Evolutionary conservation across 202 grass and related monocot genomes (phyloP), one percentile per base, ranked within the genome.

Genomic region (Digitaria exilis): DNA sequence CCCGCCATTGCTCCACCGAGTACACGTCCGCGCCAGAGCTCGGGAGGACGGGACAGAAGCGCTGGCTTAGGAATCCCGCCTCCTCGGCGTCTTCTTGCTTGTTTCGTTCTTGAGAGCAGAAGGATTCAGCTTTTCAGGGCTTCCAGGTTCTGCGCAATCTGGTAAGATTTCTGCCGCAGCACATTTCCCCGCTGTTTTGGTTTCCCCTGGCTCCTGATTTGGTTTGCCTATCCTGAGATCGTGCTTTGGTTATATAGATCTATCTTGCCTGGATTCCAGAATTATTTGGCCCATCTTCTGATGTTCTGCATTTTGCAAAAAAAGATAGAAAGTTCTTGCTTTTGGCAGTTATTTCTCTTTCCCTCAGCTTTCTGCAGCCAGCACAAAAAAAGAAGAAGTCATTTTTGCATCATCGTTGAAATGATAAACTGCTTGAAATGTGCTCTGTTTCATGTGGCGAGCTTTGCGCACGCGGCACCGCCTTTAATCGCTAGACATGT

Each of bases 91-190:
- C 68, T 63, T 86, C 49, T 58, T 67, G 16, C 37, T 48, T 74
- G 77, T 58, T 59, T 49, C 60, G 25, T 81, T 75, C 69, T 69
- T 75, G 69, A 67, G 44, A 28, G 69, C 48, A 14, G 41, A 59
- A 37, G 18, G 62, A 29, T 76, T 76, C 84, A 46, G 69, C 24
- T 29, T 46, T 68, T 61, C 84, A 28, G 76, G 44, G 41, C 46
- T 55, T 31, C 13, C 58, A 22, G 68, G 48, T 21, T 66, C 39
- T n/a, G 61, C 61, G 79, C 49, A 68, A 43, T 76, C 56, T 74
- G 78, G 84, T 87, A 62, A 81, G 70, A 61, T 69, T 76, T 81
- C 69, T 66, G 46, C 22, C 13, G 56, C 75, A 34, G 60, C 63
- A 72, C 66, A 55, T 79, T 62, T 52, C 56, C 18, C 18, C 16